phyloP scores from a whole-genome alignment of 208 protist genomes.

The Leishmania gerbilli region DNA sequence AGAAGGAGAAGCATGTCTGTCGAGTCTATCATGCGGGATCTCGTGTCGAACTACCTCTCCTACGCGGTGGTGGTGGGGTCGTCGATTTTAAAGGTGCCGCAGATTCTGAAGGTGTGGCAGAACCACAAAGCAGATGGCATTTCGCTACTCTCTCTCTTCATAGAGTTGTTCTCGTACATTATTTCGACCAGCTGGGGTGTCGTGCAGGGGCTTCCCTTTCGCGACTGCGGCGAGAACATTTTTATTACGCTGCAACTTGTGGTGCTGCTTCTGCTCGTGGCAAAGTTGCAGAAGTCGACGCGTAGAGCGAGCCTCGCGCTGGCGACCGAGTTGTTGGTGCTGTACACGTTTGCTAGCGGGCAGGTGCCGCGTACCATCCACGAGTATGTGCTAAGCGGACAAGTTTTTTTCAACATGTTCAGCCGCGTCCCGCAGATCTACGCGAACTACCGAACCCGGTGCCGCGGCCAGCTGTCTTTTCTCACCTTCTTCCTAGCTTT shows the following conservation, averaged over 20 bases:
- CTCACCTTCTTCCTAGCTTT: conserved; percentile 86
- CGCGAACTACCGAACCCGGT: conserved; percentile 63
- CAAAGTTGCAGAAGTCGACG: conserved; percentile 54
- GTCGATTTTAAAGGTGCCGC: conserved; percentile 83
- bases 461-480: conserved; percentile 78
- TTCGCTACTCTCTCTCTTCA: conserved; percentile 53
- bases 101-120: conserved; percentile 77
- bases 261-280: conserved; percentile 68
- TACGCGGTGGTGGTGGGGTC: conserved; percentile 85
- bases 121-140: conserved; percentile 67
- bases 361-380: conserved; percentile 49
- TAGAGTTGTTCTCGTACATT: conserved; percentile 80
- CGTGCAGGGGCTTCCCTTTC: conserved; percentile 61
- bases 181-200: conserved; percentile 84
- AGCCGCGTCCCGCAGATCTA: conserved; percentile 85
- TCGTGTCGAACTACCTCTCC: conserved; percentile 68
- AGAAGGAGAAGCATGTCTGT: conserved; percentile 16
- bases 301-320: conserved; percentile 34
- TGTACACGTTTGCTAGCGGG: conserved; percentile 49
- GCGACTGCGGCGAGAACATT: conserved; percentile 82
- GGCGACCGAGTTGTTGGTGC: conserved; percentile 26
- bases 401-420: conserved; percentile 70
- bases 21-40: conserved; percentile 39
- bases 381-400: conserved; percentile 51
- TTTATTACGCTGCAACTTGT: conserved; percentile 75